Percentiles rank a stretch among this genome's conserved stretches.
Evolutionary conservation across 768 basidiomycete genomes (phyloP).

Genomic region (Pulveroboletus ravenelii): DNA sequence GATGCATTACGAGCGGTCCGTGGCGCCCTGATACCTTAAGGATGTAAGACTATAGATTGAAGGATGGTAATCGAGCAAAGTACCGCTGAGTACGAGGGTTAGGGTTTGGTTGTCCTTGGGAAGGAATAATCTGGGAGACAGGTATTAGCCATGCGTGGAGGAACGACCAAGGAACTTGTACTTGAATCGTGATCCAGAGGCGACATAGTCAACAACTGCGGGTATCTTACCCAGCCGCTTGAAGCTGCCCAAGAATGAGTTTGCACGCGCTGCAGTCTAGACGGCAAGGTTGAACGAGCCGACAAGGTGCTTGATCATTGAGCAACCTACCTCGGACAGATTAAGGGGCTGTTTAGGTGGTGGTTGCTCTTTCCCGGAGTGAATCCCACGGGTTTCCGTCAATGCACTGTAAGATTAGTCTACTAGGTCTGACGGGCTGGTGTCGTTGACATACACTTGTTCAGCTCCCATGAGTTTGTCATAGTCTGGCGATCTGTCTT

Average conservation of each 20-base stretch:
- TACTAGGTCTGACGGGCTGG: neutral
- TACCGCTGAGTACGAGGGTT: conserved; percentile 87
- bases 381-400: conserved; percentile 75
- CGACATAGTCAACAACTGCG: conserved; percentile 89
- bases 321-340: conserved; percentile 72
- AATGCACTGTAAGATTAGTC: conserved; percentile 53
- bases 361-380: conserved; percentile 86
- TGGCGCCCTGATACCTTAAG: conserved; percentile 81
- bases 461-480: conserved; percentile 96
- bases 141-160: neutral
- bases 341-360: conserved; percentile 80
- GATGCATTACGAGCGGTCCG: conserved; percentile 73
- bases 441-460: conserved; percentile 62
- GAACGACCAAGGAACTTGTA: conserved; percentile 28
- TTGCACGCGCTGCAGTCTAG: conserved; percentile 70
- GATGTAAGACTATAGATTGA: conserved; percentile 2
- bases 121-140: conserved; percentile 57
- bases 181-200: conserved; percentile 96
- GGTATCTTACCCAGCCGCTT: conserved; percentile 82
- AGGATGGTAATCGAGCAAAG: neutral
- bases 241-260: conserved; percentile 85
- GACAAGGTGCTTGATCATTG: neutral
- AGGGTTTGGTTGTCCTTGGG: conserved; percentile 91
- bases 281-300: conserved; percentile 1
- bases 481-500: conserved; percentile 92